These are phyloP conservation scores for Bruguiera sexangula DNA, from an alignment of 345 rosid genomes.

Conservation along the genomic window DNA sequence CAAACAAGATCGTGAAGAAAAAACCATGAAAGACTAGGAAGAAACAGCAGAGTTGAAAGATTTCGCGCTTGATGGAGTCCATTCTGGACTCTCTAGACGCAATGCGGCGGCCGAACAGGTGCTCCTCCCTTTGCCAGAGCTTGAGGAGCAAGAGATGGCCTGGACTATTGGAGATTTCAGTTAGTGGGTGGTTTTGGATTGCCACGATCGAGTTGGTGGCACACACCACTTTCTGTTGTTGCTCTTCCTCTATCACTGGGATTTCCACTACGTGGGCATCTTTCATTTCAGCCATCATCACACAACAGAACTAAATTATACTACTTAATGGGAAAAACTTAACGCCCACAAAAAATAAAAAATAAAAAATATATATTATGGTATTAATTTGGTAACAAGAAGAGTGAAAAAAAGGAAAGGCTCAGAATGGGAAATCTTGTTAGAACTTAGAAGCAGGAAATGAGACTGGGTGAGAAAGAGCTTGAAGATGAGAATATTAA, in stretches of 20 bases:
- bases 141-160: slow-evolving; percentile 90
- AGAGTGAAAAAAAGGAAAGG: no score
- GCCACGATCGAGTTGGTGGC: slow-evolving; percentile 40
- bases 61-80: slow-evolving; percentile 72
- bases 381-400: no score
- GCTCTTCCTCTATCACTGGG: slow-evolving; percentile 68
- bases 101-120: slow-evolving; percentile 47
- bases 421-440: no score
- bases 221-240: slow-evolving; percentile 40
- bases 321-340: no score
- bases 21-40: slow-evolving; percentile 67
- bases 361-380: no score
- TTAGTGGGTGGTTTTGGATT: slow-evolving; percentile 82
- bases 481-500: no score
- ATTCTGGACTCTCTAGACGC: slow-evolving; percentile 58
- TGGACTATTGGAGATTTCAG: slow-evolving; percentile 85
- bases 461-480: no score
- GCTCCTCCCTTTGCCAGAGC: slow-evolving; percentile 92
- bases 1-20: slow-evolving; percentile 59
- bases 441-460: no score
- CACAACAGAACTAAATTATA: not conserved
- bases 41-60: slow-evolving; percentile 78
- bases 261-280: slow-evolving; percentile 79
- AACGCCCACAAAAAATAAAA: no score
- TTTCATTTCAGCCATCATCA: slow-evolving; percentile 50